Conservation (phyloP, 2,329 filamentous ascomycete species). For the Pseudogymnoascus sp. region DNA sequence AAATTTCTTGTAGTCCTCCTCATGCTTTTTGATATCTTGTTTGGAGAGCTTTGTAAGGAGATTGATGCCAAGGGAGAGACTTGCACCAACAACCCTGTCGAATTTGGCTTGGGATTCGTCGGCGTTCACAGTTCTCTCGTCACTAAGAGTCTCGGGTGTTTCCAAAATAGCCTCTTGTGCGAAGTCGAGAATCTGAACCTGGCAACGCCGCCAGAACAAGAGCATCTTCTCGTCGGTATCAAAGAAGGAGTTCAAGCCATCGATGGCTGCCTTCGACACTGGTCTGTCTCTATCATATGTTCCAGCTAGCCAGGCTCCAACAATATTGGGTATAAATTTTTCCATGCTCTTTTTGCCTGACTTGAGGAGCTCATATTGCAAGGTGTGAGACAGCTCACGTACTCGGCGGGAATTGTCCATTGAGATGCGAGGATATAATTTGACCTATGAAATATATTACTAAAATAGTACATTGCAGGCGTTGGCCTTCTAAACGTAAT, state of each 20-base stretch:
- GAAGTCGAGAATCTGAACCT: constrained; percentile 72
- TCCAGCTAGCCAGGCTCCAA: constrained; percentile 87
- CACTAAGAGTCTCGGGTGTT: constrained; percentile 73
- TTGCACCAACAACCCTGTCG: constrained; percentile 58
- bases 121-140: constrained; percentile 72
- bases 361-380: constrained; percentile 58
- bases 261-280: constrained; percentile 67
- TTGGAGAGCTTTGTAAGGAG: constrained; percentile 42
- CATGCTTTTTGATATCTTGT: constrained; percentile 51
- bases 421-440: constrained; percentile 78
- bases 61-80: constrained; percentile 46
- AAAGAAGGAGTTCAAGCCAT: constrained; percentile 69
- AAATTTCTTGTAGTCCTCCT: constrained; percentile 55
- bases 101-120: constrained; percentile 87
- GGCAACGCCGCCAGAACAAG: constrained; percentile 74
- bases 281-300: constrained; percentile 76
- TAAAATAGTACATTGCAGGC: constrained; percentile 26
- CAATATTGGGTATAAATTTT: constrained; percentile 64
- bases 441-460: constrained; percentile 51
- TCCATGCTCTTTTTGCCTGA: constrained; percentile 75
- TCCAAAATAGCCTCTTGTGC: constrained; percentile 74
- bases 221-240: constrained; percentile 69
- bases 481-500: constrained; percentile 7
- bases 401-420: constrained; percentile 86
- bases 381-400: constrained; percentile 71